Conservation (phyloP, 768 basidiomycete species). For the Auricularia sp. region DNA sequence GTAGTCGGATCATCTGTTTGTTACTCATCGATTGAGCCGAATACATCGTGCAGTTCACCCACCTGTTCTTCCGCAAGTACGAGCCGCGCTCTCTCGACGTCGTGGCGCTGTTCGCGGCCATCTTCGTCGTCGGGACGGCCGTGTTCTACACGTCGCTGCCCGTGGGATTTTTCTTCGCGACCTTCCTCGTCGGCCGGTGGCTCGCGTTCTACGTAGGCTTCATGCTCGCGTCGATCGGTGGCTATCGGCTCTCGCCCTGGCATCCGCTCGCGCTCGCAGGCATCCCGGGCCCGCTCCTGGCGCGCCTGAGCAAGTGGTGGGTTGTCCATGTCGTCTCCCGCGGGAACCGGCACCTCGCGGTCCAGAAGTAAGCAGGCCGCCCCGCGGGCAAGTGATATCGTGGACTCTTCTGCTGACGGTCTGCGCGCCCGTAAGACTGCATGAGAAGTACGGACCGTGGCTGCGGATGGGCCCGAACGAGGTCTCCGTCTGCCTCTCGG, state of each 20-base stretch:
- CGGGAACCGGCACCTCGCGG: not conserved
- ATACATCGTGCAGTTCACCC: not conserved
- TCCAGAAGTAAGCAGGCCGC: not conserved
- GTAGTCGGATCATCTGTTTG: not conserved
- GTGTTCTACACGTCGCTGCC: not conserved
- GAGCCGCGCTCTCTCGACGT: not conserved
- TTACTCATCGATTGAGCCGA: not conserved
- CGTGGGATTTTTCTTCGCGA: not conserved
- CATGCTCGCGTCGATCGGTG: slow-evolving; percentile 18
- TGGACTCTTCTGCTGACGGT: not conserved
- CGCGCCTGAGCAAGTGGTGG: slow-evolving; percentile 22
- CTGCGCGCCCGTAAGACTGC: not conserved
- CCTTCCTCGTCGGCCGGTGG: not conserved
- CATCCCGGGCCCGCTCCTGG: slow-evolving; percentile 25
- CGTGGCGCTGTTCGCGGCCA: not conserved
- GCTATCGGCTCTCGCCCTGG: slow-evolving; percentile 28
- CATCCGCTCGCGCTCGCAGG: slow-evolving; percentile 24
- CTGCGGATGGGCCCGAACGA: not conserved
- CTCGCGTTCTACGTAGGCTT: not conserved
- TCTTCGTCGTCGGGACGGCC: not conserved
- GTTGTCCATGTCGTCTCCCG: not conserved
- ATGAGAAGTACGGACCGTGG: not conserved
- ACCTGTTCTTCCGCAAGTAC: not conserved
- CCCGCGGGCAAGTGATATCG: not conserved
- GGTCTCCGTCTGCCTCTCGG: not conserved